Percentiles rank a stretch among this genome's conserved stretches.
Conservation (phyloP, 495 filamentous ascomycete genomes). For the Aspergillus kassunensis region DNA sequence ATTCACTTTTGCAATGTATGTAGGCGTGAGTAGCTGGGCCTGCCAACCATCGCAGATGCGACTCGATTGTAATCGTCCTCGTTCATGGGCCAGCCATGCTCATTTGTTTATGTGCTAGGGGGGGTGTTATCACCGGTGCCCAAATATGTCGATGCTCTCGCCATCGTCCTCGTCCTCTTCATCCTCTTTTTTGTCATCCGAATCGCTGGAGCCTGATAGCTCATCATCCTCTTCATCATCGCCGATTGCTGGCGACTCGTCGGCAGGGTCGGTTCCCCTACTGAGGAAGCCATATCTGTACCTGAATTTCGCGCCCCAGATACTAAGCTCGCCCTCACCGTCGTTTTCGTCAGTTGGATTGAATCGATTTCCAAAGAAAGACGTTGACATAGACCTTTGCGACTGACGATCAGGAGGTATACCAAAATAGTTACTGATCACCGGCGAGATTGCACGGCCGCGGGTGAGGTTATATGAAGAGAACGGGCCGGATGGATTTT, state of each 20-base stretch:
- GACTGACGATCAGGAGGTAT: conserved; percentile 35
- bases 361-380: conserved; percentile 33
- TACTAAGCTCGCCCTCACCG: conserved; percentile 56
- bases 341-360: conserved; percentile 44
- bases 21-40: conserved; percentile 11
- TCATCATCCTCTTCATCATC: conserved; percentile 43
- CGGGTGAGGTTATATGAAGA: conserved; percentile 40
- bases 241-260: conserved; percentile 26
- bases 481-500: conserved; percentile 24
- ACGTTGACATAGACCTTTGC: conserved; percentile 30
- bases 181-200: conserved; percentile 41
- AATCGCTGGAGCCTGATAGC: conserved; percentile 24
- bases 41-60: conserved; percentile 10
- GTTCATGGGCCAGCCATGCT: conserved; percentile 6
- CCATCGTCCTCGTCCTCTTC: conserved; percentile 53
- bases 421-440: conserved; percentile 45
- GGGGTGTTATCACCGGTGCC: conserved; percentile 67
- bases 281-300: conserved; percentile 41
- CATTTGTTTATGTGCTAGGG: conserved; percentile 6
- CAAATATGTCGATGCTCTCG: conserved; percentile 64
- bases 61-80: conserved; percentile 3
- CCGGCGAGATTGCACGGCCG: conserved; percentile 35
- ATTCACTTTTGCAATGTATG: neutral
- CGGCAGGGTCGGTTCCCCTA: conserved; percentile 25
- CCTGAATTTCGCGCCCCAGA: conserved; percentile 57